Conservation (phyloP, 352 stramenopile genomes). For the Pythium phragmiticola region DNA sequence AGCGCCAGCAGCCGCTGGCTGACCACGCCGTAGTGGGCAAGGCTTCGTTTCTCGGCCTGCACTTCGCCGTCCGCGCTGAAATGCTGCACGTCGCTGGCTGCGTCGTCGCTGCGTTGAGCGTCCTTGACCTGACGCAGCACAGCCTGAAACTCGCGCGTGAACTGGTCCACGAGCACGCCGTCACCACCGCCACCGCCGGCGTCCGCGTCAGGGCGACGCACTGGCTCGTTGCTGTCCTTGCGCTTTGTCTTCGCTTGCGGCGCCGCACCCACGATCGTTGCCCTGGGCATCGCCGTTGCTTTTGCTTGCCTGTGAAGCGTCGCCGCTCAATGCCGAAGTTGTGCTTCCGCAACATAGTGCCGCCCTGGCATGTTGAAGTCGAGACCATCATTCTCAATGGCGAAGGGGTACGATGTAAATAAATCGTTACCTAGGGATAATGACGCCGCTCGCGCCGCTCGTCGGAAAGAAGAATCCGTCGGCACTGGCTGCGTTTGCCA, state of each 20-base stretch:
- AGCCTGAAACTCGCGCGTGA: conserved; percentile 46
- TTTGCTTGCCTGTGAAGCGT: not conserved
- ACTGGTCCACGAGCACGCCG: conserved; percentile 44
- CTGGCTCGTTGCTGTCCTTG: not conserved
- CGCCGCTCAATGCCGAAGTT: conserved; percentile 1
- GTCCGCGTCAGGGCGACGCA: not conserved
- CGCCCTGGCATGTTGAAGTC: conserved; percentile 5
- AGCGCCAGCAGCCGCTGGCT: conserved; percentile 42
- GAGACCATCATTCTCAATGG: conserved; percentile 11
- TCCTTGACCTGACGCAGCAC: conserved; percentile 42
- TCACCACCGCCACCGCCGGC: conserved; percentile 16
- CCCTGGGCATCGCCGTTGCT: conserved; percentile 5
- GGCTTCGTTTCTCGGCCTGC: conserved; percentile 18
- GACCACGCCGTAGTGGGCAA: conserved; percentile 44
- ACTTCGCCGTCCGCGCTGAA: conserved; percentile 21
- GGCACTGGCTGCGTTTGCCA: conserved; percentile 10
- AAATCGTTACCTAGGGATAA: too few species aligned
- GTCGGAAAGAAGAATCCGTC: not conserved
- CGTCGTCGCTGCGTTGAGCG: conserved; percentile 22
- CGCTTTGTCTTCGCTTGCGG: conserved; percentile 5
- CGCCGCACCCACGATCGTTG: conserved; percentile 10
- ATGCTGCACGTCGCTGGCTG: not conserved
- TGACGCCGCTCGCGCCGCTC: conserved; percentile 11
- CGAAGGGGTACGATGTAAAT: not conserved
- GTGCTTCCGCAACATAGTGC: conserved; percentile 8